phyloP scores from a whole-genome alignment of 176 grass and related monocot genomes.

The Hordeum marinum region DNA sequence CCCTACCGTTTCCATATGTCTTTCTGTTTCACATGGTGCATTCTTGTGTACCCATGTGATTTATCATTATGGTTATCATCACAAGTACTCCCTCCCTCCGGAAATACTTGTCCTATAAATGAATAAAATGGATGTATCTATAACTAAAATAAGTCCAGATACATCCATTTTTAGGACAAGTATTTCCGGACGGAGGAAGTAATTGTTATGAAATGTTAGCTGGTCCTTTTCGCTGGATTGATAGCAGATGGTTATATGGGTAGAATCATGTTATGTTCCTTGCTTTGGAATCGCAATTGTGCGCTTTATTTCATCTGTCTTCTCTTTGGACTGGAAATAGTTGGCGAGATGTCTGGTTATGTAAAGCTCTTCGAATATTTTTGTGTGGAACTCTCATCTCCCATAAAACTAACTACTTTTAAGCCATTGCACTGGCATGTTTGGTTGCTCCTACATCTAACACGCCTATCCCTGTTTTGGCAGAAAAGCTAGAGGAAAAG shows the following conservation, averaged over 20 bases:
- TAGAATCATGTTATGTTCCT: background rate
- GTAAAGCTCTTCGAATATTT: background rate
- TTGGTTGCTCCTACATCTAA: slow-evolving; percentile 15
- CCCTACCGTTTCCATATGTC: background rate
- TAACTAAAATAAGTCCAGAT: too few relatives aligned
- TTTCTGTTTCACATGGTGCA: background rate
- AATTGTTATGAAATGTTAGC: background rate
- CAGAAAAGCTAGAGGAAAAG: slow-evolving; percentile 77
- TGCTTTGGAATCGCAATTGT: background rate
- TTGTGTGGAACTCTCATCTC: background rate
- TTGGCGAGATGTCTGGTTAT: background rate
- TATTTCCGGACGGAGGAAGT: too few relatives aligned
- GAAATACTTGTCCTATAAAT: too few relatives aligned
- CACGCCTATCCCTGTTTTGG: background rate
- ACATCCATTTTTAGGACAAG: too few relatives aligned
- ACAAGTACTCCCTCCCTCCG: too few relatives aligned
- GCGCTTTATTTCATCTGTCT: background rate
- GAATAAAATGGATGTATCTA: too few relatives aligned
- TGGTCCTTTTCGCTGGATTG: background rate
- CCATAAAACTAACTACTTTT: background rate
- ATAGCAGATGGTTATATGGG: background rate
- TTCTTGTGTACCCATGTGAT: background rate
- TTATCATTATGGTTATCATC: background rate
- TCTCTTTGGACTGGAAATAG: background rate
- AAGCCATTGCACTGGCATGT: background rate